Conservation (phyloP, 2,329 filamentous ascomycete species). For the Fusarium sp. region DNA sequence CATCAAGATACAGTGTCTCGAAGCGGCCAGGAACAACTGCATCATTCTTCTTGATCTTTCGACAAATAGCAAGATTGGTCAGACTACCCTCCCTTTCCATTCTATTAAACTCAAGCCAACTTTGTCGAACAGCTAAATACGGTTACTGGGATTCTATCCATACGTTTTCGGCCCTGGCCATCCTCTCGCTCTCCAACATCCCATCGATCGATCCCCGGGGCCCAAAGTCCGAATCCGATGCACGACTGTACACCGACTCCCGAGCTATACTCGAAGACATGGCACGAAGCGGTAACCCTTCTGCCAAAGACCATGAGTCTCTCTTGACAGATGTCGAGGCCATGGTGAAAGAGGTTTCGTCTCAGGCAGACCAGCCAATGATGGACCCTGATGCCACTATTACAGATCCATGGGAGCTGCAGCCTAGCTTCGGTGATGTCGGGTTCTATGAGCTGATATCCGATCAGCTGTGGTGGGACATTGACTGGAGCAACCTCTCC, state of each 20-base stretch:
- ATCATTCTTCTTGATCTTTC: slow-evolving; percentile 6
- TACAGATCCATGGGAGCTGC: background rate
- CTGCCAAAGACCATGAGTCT: slow-evolving; percentile 12
- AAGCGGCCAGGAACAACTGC: slow-evolving; percentile 9
- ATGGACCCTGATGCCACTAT: background rate
- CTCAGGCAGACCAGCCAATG: background rate
- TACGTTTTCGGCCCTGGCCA: slow-evolving; percentile 10
- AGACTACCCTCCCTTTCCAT: background rate
- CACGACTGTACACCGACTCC: slow-evolving; percentile 1
- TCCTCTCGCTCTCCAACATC: slow-evolving; percentile 12
- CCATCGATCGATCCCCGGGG: background rate
- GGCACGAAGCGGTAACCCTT: slow-evolving; percentile 5
- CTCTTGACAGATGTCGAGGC: slow-evolving; percentile 11
- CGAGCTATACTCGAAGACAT: slow-evolving; percentile 14
- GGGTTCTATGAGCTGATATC: slow-evolving; percentile 2
- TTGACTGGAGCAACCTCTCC: slow-evolving; percentile 10
- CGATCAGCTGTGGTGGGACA: slow-evolving; percentile 15
- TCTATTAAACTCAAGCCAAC: background rate
- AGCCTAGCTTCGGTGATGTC: background rate
- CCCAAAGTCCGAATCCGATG: background rate
- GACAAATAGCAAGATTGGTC: slow-evolving; percentile 9
- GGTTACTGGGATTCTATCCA: slow-evolving; percentile 19
- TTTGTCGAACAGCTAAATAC: background rate
- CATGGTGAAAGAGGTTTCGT: slow-evolving; percentile 6
- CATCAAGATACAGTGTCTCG: slow-evolving; percentile 9